phyloP scores from a whole-genome alignment of 202 grass and related monocot species.

The Bolboschoenoplectus hybrid region DNA sequence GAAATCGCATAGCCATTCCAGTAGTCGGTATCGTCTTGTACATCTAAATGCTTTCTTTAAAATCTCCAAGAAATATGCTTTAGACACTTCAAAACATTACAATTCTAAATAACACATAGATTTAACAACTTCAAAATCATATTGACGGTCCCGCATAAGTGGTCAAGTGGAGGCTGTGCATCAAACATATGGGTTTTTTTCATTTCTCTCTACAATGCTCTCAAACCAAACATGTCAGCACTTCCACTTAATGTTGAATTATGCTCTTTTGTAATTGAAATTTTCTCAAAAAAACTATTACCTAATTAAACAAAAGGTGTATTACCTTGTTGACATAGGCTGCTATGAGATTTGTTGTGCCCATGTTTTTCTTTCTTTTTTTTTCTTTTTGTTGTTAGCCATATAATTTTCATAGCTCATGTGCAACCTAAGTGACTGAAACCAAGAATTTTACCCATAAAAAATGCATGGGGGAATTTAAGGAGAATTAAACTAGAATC shows the following conservation, averaged over 20 bases:
- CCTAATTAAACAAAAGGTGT: not conserved
- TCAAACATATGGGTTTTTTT: not conserved
- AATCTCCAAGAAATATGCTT: not conserved
- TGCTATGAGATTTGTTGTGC: not conserved
- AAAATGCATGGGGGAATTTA: not conserved
- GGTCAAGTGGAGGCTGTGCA: not conserved
- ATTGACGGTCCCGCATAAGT: not conserved
- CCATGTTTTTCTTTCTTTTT: not conserved
- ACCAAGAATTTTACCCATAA: not conserved
- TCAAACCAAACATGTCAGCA: no score
- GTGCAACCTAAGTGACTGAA: not conserved
- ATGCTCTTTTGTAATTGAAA: not conserved
- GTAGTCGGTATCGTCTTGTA: not conserved
- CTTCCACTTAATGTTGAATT: not conserved
- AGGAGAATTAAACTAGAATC: not conserved
- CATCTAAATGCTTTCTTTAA: not conserved
- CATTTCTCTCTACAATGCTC: no score
- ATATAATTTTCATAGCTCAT: not conserved
- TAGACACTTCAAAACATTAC: not conserved
- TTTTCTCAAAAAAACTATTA: not conserved
- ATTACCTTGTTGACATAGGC: no score
- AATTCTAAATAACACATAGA: not conserved
- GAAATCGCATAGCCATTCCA: not conserved
- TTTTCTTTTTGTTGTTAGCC: not conserved
- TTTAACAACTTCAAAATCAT: slow-evolving; percentile 2